phyloP scores from a whole-genome alignment of 352 stramenopile genomes.

The Globisporangium rhizosaccharum region DNA sequence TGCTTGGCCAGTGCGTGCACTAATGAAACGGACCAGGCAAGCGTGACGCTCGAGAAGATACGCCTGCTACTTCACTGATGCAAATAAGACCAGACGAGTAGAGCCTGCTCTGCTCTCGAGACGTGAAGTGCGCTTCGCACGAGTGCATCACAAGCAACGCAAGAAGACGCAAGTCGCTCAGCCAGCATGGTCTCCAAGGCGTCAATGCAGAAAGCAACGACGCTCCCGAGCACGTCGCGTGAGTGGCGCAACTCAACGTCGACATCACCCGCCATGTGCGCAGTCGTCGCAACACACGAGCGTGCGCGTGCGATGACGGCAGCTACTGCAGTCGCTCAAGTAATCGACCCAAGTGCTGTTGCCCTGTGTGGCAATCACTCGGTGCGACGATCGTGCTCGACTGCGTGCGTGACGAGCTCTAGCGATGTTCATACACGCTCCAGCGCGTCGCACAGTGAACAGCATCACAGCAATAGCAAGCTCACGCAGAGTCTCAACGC shows the following conservation, averaged over 20 bases:
- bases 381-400: conserved; percentile 9
- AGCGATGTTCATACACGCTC: background rate
- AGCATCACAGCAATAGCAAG: background rate
- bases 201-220: conserved; percentile 16
- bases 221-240: conserved; percentile 15
- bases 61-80: too few relatives aligned
- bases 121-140: background rate
- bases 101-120: too few relatives aligned
- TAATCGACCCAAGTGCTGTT: background rate
- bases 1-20: too few relatives aligned
- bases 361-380: conserved; percentile 3
- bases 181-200: background rate
- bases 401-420: background rate
- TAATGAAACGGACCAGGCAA: too few relatives aligned
- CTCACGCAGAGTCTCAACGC: background rate
- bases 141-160: background rate
- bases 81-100: too few relatives aligned
- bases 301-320: background rate
- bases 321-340: too few relatives aligned
- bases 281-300: background rate
- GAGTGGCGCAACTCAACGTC: conserved; percentile 2
- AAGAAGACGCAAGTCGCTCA: background rate
- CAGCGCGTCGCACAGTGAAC: background rate
- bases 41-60: too few relatives aligned
- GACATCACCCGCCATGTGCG: background rate